These are phyloP conservation scores for Cyberlindnera americana DNA, from an alignment of 805 yeast species.

Conservation along the genomic window DNA sequence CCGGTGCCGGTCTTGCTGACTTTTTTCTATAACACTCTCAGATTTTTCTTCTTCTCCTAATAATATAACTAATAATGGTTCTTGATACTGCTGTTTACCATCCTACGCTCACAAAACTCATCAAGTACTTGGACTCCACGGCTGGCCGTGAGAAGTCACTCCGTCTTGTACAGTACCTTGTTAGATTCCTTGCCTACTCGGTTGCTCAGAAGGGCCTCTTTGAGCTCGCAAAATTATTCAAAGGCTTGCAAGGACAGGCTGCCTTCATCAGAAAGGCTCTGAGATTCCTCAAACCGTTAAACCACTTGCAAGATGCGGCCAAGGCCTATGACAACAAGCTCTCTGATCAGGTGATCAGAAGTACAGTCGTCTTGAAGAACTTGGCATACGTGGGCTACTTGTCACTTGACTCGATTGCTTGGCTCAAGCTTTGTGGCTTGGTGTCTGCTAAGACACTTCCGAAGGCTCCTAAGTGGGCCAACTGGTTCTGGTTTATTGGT, in stretches of 20 bases:
- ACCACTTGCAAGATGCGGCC: constrained; percentile 66
- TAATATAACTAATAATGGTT: constrained; percentile 43
- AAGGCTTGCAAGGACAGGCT: constrained; percentile 57
- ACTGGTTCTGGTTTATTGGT: constrained; percentile 76
- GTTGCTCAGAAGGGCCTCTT: constrained; percentile 54
- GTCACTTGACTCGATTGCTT: constrained; percentile 58
- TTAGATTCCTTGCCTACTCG: constrained; percentile 67
- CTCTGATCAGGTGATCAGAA: constrained; percentile 52
- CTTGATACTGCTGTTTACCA: constrained; percentile 68
- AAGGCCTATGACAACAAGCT: constrained; percentile 68
- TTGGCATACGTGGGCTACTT: constrained; percentile 62
- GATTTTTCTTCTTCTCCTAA: too few species aligned
- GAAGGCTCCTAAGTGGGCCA: constrained; percentile 53
- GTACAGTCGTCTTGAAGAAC: constrained; percentile 51
- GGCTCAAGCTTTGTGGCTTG: constrained; percentile 53
- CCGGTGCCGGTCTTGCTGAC: background rate
- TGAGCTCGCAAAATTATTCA: constrained; percentile 45
- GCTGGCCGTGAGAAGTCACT: constrained; percentile 80
- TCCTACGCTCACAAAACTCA: constrained; percentile 61
- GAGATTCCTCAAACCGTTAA: constrained; percentile 79
- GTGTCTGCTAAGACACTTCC: constrained; percentile 44
- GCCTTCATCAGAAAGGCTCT: constrained; percentile 76
- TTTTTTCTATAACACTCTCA: background rate
- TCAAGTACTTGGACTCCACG: constrained; percentile 61
- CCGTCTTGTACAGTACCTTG: constrained; percentile 75